Evolutionary conservation across 441 rosid genomes (phyloP), one percentile per base, ranked within the genome.

Genomic region (Metrosideros polymorpha): DNA sequence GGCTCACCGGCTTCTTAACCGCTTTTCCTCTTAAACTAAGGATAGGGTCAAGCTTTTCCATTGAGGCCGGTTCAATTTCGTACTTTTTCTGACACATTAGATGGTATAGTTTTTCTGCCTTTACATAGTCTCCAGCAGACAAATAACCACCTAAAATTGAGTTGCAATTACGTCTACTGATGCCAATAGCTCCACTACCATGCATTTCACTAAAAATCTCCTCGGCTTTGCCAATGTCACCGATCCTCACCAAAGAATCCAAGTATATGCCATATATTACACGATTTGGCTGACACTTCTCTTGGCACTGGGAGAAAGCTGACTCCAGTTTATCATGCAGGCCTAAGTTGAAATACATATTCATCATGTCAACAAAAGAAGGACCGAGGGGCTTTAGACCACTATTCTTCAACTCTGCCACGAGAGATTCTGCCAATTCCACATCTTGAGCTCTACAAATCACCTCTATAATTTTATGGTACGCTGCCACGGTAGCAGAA

Each of bases 381-480:
- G 96, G 96, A 89, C 87, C 71, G 24, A 95, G 93, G 42, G 95
- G 95, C 88, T 95, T 95, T 94, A 93, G 90, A 85, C 94, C 96
- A 57, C 91, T 92, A 86, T 90, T 89, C 85, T 91, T 82, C 85
- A 96, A 91, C 90, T 95, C 99, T 83, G 89, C 86, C 93, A 95
- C 90, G 39, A 95, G 89, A 24, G 93, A 91, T 85, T 96, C 99
- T 3, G 91, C 96, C 82, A 86, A 88, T 79, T 94, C 98, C 61
- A 88, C 87, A 85, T 95, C 88, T 85, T 85, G 88, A 50, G 94
- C 93, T 88, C 91, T 90, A 86, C 96, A 93, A 15, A 93, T 82
- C 45, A 95, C 92, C 89, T 95, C 96, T 83, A 95, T 92, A 83
- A 95, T 94, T 87, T 96, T 95, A 87, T 96, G 98, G 92, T 94